Base-by-base conservation (phyloP, 345 rosid genomes). In the Cardamine resedifolia region DNA sequence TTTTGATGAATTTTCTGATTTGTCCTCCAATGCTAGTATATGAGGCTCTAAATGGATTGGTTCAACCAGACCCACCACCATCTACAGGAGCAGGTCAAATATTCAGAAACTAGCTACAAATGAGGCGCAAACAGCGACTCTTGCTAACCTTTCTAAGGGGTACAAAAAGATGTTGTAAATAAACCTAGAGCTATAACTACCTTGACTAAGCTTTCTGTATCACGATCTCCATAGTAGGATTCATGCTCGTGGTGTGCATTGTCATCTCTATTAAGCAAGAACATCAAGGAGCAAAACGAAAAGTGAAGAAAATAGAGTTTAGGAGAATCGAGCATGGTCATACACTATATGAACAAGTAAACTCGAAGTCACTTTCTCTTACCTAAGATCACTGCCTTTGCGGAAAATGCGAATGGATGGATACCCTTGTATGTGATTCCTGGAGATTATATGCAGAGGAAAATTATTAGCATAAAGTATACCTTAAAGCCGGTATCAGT, bases 321-420 rank as follows among this genome's bases (percentile, higher is more conserved):
- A 19, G 26, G 31, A 14, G 65, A 62, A 61, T 15, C 14, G 14
- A 55, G 43, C 12, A 63, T 53, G 52, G 27, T n/a, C 51, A 45
- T 45, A 44, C 33, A 52, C 47, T 31, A 33, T 61, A 52, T 43
- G 7, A 60, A 43, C 57, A n/a, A n/a, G n/a, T n/a, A n/a, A n/a
- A n/a, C n/a, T n/a, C n/a, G n/a, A 68, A 31, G 58, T 26, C 34
- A 33, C 2, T 20, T 41, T 30, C 23, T 30, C 58, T 85, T 77
- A 95, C 99, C 75, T 87, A 59, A 88, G 19, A 86, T 96, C 96
- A 79, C 84, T 90, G 75, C 99, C 99, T 84, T 87, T 92, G 57
- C 92, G 98, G 75, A 96, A 96, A 78, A 96, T 96, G 76, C 99
- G 94, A 83, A 96, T 87, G 19, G 99, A 92, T 66, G 98, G 99